Percentiles rank a stretch among this genome's conserved stretches.
These are phyloP conservation scores for Kondoa subrosea DNA, from an alignment of 768 basidiomycete genomes.

Conservation along the genomic window DNA sequence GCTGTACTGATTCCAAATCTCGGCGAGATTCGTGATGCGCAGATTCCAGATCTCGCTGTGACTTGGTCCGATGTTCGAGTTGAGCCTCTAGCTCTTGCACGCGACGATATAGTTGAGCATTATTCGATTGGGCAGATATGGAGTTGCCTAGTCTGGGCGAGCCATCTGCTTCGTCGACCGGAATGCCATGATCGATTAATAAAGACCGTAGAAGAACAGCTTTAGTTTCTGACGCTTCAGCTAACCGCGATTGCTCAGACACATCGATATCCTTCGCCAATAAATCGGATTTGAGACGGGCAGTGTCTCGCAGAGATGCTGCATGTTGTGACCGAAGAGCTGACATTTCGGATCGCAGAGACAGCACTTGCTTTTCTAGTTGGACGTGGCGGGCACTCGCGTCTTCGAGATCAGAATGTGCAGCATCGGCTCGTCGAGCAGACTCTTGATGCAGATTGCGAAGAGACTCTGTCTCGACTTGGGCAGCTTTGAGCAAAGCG, in stretches of 20 bases:
- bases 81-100: slow-evolving; percentile 60
- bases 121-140: slow-evolving; percentile 31
- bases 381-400: slow-evolving; percentile 16
- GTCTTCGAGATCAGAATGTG: slow-evolving; percentile 19
- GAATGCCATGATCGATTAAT: slow-evolving; percentile 72
- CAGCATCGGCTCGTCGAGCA: slow-evolving; percentile 1
- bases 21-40: slow-evolving; percentile 20
- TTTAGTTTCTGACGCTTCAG: slow-evolving; percentile 54
- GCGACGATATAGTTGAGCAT: slow-evolving; percentile 28
- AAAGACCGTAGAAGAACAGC: slow-evolving; percentile 66
- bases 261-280: slow-evolving; percentile 49
- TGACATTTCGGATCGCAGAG: slow-evolving; percentile 67
- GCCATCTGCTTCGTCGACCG: slow-evolving; percentile 52
- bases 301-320: slow-evolving; percentile 49
- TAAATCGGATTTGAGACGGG: slow-evolving; percentile 52
- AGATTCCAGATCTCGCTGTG: slow-evolving; percentile 29
- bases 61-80: slow-evolving; percentile 69
- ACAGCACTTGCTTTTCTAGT: slow-evolving; percentile 58
- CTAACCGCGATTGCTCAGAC: slow-evolving; percentile 47
- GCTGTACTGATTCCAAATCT: slow-evolving; percentile 14
- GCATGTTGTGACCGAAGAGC: slow-evolving; percentile 57
- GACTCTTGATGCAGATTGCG: slow-evolving; percentile 19
- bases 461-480: slow-evolving; percentile 19
- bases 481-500: slow-evolving; percentile 16
- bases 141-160: slow-evolving; percentile 31